These are phyloP conservation scores for Eucalyptus sp. DNA, from an alignment of 345 rosid genomes.

Conservation along the genomic window DNA sequence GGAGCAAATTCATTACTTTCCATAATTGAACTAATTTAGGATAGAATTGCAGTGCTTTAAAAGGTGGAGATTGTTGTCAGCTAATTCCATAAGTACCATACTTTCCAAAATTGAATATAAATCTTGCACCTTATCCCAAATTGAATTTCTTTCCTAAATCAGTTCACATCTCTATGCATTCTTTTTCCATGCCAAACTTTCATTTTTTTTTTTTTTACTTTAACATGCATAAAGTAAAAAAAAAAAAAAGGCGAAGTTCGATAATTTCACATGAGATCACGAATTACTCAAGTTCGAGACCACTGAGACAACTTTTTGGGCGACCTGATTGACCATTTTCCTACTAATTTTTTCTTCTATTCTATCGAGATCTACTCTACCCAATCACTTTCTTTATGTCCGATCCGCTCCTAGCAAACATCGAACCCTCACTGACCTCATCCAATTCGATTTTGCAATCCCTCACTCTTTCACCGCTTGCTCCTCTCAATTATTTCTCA, in stretches of 20 bases:
- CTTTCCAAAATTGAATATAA: not conserved
- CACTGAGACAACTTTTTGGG: rapidly evolving
- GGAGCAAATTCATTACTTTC: not conserved
- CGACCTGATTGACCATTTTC: not conserved
- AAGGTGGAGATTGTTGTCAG: not conserved
- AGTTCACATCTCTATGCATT: not conserved
- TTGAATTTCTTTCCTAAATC: not conserved
- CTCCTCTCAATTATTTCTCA: not conserved
- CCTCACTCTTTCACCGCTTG: rapidly evolving
- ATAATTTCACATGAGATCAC: not conserved
- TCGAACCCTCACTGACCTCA: rapidly evolving
- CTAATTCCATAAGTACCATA: not conserved
- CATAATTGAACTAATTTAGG: no score
- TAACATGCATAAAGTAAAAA: no score
- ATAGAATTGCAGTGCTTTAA: not conserved
- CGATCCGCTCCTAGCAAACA: rapidly evolving
- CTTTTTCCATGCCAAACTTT: not conserved
- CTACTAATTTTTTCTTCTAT: no score
- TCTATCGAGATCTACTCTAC: rapidly evolving
- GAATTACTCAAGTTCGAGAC: rapidly evolving
- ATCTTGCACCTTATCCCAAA: not conserved
- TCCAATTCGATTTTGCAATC: rapidly evolving
- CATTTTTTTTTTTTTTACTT: not conserved
- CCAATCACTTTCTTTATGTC: rapidly evolving
- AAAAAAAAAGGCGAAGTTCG: not conserved